Base-by-base conservation (phyloP, 164 flowering plant genomes). In the Vitis rotundifolia region DNA sequence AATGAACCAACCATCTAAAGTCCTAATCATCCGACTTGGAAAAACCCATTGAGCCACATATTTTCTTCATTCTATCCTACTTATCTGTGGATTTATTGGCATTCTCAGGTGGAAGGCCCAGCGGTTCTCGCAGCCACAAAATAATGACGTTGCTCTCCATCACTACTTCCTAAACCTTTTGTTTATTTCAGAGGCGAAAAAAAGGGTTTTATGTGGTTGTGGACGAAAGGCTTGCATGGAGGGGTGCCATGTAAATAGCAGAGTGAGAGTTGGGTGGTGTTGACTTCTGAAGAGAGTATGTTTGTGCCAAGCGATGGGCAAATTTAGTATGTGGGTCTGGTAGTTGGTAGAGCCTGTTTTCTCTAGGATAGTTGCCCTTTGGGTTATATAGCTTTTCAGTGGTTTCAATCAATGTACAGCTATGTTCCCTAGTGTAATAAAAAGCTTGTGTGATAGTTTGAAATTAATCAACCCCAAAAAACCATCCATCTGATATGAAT, bases 101-200 rank as follows among this genome's bases (percentile, higher is more conserved):
- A 8, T 70, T 75, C 75, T 67, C 88, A 92, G 97, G 98, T 92
- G 79, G 98, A 92, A 85, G 93, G 93, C 16, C 78, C 90, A 55
- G 66, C 87, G 31, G 87, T 87, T 80, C 49, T 90, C 78, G 96
- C 96, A 80, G 80, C 86, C 75, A 83, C 82, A 65, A 69, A 82
- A 66, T 87, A 83, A 73, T 26, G 14, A n/a, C 7, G 28, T 11
- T 60, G 3, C 16, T 12, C 19, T 14, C 65, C 19, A 16, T 28
- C 48, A 31, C 44, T 37, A 37, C 44, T 37, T 37, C 44, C 44
- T 37, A 37, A 37, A 37, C 44, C 26, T 37, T 37, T 37, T 37
- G 44, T 37, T 37, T 37, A 37, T 37, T 37, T 37, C 44, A 37
- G 44, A 5, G 44, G 14, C 10, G 57, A 3, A 19, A 15, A 50